These are phyloP conservation scores for Penicillium roqueforti DNA, from an alignment of 495 filamentous ascomycete species.

Conservation along the genomic window DNA sequence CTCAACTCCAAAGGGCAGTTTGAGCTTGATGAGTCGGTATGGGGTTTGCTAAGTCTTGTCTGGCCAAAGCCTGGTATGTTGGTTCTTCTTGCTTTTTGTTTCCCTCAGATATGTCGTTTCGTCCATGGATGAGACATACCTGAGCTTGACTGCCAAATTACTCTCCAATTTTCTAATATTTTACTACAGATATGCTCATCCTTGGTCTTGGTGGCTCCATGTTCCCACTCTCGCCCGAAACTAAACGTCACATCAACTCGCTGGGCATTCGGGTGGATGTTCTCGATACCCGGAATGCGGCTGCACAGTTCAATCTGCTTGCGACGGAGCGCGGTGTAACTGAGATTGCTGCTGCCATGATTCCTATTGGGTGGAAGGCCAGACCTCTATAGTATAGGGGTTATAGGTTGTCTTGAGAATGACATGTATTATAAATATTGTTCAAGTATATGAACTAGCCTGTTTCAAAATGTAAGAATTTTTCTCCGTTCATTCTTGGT, in stretches of 20 bases:
- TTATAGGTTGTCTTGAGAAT: not conserved
- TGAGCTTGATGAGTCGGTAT: slow-evolving; percentile 65
- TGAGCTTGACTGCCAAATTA: not conserved
- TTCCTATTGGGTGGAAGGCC: slow-evolving; percentile 81
- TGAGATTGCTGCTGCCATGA: slow-evolving; percentile 81
- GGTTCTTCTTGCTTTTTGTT: slow-evolving; percentile 1
- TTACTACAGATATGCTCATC: slow-evolving; percentile 73
- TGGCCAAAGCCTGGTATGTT: slow-evolving; percentile 88
- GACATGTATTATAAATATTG: not conserved
- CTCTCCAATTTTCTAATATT: slow-evolving; percentile 16
- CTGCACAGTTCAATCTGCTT: slow-evolving; percentile 82
- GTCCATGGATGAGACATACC: not conserved
- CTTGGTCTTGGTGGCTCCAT: slow-evolving; percentile 76
- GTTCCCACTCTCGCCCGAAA: slow-evolving; percentile 69
- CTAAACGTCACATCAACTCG: slow-evolving; percentile 63
- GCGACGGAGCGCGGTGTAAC: slow-evolving; percentile 76
- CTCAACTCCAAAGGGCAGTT: slow-evolving; percentile 75
- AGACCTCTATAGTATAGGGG: slow-evolving; percentile 18
- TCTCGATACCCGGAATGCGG: slow-evolving; percentile 89
- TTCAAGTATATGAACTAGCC: not conserved
- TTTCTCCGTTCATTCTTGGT: not conserved
- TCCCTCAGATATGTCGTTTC: slow-evolving; percentile 3
- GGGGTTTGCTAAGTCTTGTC: slow-evolving; percentile 71
- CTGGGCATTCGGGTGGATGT: slow-evolving; percentile 85
- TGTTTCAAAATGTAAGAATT: not conserved